Evolutionary conservation across 495 filamentous ascomycete species (phyloP), one percentile per base, ranked within the genome.

Genomic region (Hypomontagnella monticulosa): DNA sequence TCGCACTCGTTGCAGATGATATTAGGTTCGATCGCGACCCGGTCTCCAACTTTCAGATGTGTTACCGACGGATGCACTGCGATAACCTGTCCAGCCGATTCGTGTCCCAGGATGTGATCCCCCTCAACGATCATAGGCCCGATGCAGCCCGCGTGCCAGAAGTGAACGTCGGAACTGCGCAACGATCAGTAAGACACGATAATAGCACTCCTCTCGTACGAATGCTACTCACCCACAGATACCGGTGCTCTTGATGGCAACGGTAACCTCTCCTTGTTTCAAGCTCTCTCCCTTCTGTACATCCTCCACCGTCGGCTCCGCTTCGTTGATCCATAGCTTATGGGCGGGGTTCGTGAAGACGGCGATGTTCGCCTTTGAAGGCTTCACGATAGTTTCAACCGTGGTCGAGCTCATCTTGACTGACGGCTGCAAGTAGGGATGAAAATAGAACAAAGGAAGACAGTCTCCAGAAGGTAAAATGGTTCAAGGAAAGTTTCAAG

Each of bases 301-400:
- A 61, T 88, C 86, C 72, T 96, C 91, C 4, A 91, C 78, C 12
- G 85, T 87, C 1, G 94, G 94, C 54, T 81, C 80, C 1, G 92
- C 87, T 41, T 92, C 89, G 50, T 85, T 90, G 41, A 97, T 87
- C 91, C 93, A 98, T 50, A 98, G 81, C 66, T 97, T 90, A 73
- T 98, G 93, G 23, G 85, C 83, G 27, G 93, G 92, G 77, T 97
- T 96, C 48, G 93, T 98, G 83, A 89, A 98, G 50, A 97, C 93
- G 68, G 91, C 94, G 69, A 98, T 93, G 78, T 97, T 98, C 57
- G 91, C 74, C 82, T 96, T 96, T 19, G 73, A 61, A 27, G 78
- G 76, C 61, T 73, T 63, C 16, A 74, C 60, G 50, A 72, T 41
- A 9, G 67, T 66, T n/a, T 69, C 61, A 15, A 67, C 66, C 10